Base-by-base conservation (phyloP, 176 grass and related monocot species). In the Leersia perrieri region DNA sequence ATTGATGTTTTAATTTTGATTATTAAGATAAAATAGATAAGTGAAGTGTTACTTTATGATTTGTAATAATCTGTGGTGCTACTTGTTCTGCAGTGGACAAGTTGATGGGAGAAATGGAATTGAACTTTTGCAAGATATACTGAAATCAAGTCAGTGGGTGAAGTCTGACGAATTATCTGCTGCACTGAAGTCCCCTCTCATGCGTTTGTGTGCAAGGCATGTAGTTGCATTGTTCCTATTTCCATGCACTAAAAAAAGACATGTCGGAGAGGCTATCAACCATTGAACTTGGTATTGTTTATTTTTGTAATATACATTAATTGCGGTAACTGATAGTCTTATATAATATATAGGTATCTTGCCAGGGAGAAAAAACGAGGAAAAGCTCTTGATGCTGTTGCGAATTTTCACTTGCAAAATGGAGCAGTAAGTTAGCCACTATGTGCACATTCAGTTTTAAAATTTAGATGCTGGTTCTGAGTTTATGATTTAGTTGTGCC, bases 321-420 rank as follows among this genome's bases (percentile, higher is more conserved):
- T 72, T 64, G 45, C 9, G 38, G 71, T 33, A 15, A 29, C 44
- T 70, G 7, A 87, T 62, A 31, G 34, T 73, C 30, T 80, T 70
- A 47, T 33, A 26, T 68, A 16, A 83, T 85, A 40, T 89, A 40
- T 63, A 98, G 92, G 90, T 98, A 98, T 80, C 88, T 98, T 62
- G 63, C 82, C 57, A 87, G 82, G 85, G 95, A 94, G 88, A 98
- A 92, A 86, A 94, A 91, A 58, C 74, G 95, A 55, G 95, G 95
- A 47, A 98, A 93, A 87, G 90, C 92, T 64, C 92, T 98, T 68
- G 92, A 98, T 60, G 83, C 84, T 23, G 92, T 94, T 74, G 92
- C 92, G 28, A 98, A 98, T 83, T 98, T 98, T 87, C 92, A 98
- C 82, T 89, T 98, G 86, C 95, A 98, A 87, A 98, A 98, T 86